Evolutionary conservation across 2,329 filamentous ascomycete species (phyloP), one percentile per base, ranked within the genome.

Genomic region (Hypoxylon sp.): DNA sequence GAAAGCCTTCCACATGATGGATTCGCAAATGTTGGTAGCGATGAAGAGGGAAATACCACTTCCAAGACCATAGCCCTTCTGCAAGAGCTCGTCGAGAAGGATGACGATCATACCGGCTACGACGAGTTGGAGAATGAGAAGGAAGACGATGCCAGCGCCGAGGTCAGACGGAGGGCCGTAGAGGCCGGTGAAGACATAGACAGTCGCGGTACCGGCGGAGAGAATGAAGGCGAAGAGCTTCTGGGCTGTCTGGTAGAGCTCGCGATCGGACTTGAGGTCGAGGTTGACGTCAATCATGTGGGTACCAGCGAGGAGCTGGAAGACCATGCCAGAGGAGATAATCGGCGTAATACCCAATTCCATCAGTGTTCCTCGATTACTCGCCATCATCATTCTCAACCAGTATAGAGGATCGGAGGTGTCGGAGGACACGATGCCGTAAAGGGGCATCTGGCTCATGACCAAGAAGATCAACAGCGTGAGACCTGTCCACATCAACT

Each of bases 221-320:
- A 99, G 88, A 79, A 99, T 96, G 78, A 99, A 97, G 74, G 96
- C 96, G 77, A 97, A 95, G 71, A 97, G 91, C 87, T 99, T 99
- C 88, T 99, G 96, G 61, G 96, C 96, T 71, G 95, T 99, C 87
- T 99, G 96, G 89, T 99, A 99, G 71, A 99, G 90, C 87, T 99
- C 96, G 83, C 96, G 96, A 83, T 99, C 96, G 81, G 95, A 96
- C 88, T 99, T 99, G 82, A 98, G 91, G 87, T 99, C 96, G 77
- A 99, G 92, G 89, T 99, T 98, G 87, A 99, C 95, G 81, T 99
- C 96, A 83, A 99, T 98, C 85, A 98, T 91, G 88, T 99, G 96
- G 81, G 96, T 99, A 79, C 96, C 96, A 78, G 96, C 96, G 73
- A 99, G 92, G 78, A 99, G 94, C 90, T 99, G 96, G 90, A 99